A percentile compares a stretch with the other conserved stretches of the same genome.
Evolutionary conservation across 208 protist genomes (phyloP).

Genomic region (Leishmania amazonensis): DNA sequence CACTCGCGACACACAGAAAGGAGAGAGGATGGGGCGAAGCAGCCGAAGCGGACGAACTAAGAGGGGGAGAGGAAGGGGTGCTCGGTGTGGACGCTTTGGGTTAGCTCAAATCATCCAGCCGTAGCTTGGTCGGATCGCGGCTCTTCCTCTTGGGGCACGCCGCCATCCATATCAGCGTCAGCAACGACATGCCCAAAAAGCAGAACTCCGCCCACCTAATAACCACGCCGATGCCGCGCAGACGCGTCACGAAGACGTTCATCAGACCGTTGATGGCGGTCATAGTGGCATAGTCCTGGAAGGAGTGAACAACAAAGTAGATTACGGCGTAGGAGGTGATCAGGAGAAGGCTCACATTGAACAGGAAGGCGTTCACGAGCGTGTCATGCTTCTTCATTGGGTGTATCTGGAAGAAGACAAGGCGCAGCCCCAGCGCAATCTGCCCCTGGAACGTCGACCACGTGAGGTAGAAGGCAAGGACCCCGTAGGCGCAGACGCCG

Average conservation of each 20-base stretch:
- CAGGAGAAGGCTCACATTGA: slow-evolving; percentile 93
- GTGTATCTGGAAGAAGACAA: slow-evolving; percentile 87
- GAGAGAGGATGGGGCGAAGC: background rate
- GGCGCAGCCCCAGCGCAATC: slow-evolving; percentile 87
- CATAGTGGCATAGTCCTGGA: slow-evolving; percentile 80
- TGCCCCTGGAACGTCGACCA: slow-evolving; percentile 92
- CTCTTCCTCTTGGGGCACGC: slow-evolving; percentile 54
- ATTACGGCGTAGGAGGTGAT: slow-evolving; percentile 90
- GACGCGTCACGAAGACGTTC: slow-evolving; percentile 72
- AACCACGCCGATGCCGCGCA: slow-evolving; percentile 70
- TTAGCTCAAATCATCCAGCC: slow-evolving; percentile 32
- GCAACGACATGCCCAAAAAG: slow-evolving; percentile 58
- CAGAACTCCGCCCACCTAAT: slow-evolving; percentile 75
- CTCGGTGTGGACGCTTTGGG: background rate
- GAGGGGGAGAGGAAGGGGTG: background rate
- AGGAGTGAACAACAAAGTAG: slow-evolving; percentile 88
- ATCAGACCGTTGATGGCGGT: slow-evolving; percentile 77
- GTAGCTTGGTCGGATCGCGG: slow-evolving; percentile 50
- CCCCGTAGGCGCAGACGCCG: slow-evolving; percentile 88
- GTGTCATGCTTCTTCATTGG: slow-evolving; percentile 91
- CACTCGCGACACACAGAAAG: background rate
- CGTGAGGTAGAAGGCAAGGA: slow-evolving; percentile 93
- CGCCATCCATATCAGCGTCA: slow-evolving; percentile 60
- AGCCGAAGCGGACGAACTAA: background rate
- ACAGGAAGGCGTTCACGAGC: slow-evolving; percentile 95